A percentile compares a stretch with the other conserved stretches of the same genome.
These are phyloP conservation scores for Populus ilicifolia DNA, from an alignment of 345 rosid genomes.

Conservation along the genomic window DNA sequence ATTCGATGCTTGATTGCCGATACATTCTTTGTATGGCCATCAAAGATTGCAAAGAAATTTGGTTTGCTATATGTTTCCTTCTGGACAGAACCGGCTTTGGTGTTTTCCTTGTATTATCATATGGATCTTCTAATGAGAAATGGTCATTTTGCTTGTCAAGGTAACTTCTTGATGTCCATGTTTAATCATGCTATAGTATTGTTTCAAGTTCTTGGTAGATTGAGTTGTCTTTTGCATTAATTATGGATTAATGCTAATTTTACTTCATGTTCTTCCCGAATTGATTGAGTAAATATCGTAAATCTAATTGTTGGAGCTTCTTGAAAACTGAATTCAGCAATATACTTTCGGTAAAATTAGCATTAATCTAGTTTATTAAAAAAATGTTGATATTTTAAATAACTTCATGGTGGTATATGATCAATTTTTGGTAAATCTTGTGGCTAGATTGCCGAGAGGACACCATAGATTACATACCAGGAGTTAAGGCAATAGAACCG, in stretches of 20 bases:
- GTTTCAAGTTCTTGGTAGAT: neutral
- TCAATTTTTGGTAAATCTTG: neutral
- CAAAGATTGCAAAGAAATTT: constrained; percentile 54
- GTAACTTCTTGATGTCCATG: constrained; percentile 24
- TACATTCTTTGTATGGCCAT: constrained; percentile 72
- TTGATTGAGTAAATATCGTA: too few species aligned
- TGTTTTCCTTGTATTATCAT: constrained; percentile 59
- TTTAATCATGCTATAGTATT: neutral
- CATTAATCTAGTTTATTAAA: too few species aligned
- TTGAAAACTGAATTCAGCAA: too few species aligned
- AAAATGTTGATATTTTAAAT: too few species aligned
- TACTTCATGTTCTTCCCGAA: too few species aligned
- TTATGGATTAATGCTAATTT: too few species aligned
- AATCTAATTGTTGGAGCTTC: too few species aligned
- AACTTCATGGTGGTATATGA: too few species aligned
- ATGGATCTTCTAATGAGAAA: constrained; percentile 58
- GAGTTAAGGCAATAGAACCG: constrained; percentile 55
- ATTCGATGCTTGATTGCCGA: constrained; percentile 64
- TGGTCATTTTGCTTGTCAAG: constrained; percentile 63
- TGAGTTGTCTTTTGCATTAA: neutral
- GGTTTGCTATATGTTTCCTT: constrained; percentile 61
- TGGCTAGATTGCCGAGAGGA: constrained; percentile 45
- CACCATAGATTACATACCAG: constrained; percentile 67
- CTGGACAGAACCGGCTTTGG: constrained; percentile 86
- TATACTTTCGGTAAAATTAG: too few species aligned